Percentiles rank a stretch among this genome's conserved stretches.
Conservation (phyloP, 306 rosid genomes). For the Lithocarpus polystachyus region DNA sequence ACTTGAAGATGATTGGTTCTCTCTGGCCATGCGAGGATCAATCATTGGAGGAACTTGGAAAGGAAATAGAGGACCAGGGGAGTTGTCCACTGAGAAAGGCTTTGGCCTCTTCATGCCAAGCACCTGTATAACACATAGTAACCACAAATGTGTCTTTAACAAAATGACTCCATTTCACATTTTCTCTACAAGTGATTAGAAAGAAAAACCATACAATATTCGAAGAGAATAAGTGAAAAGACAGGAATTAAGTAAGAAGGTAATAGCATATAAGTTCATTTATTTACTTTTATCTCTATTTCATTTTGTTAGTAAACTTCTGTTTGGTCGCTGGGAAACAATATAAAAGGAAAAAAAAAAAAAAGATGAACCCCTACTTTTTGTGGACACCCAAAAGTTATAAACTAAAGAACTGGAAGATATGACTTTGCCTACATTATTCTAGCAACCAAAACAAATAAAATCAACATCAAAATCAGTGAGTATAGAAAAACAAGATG, state of each 20-base stretch:
- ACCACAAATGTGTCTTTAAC: not conserved
- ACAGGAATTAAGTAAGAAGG: not conserved
- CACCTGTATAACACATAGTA: constrained; percentile 22
- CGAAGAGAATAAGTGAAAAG: not conserved
- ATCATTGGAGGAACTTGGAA: constrained; percentile 31
- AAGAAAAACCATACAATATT: not conserved
- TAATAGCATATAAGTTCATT: not conserved
- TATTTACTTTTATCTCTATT: not conserved
- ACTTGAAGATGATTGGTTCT: constrained; percentile 24
- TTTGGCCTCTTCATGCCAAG: constrained; percentile 31
- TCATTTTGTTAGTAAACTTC: not conserved
- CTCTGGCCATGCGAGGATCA: constrained; percentile 15
- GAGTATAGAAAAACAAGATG: too few species aligned
- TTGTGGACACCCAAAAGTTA: too few species aligned
- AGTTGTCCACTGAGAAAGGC: constrained; percentile 29
- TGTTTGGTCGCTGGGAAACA: not conserved
- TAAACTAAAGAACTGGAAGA: too few species aligned
- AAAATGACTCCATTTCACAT: not conserved
- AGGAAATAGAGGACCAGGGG: constrained; percentile 28
- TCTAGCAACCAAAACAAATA: too few species aligned
- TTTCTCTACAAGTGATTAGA: not conserved
- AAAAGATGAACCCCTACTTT: too few species aligned
- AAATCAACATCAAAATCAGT: too few species aligned
- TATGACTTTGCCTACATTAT: too few species aligned
- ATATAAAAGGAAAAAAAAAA: not conserved